Evolutionary conservation across 345 rosid species (phyloP), one percentile per base, ranked within the genome.

Genomic region (Hibiscus trionum): DNA sequence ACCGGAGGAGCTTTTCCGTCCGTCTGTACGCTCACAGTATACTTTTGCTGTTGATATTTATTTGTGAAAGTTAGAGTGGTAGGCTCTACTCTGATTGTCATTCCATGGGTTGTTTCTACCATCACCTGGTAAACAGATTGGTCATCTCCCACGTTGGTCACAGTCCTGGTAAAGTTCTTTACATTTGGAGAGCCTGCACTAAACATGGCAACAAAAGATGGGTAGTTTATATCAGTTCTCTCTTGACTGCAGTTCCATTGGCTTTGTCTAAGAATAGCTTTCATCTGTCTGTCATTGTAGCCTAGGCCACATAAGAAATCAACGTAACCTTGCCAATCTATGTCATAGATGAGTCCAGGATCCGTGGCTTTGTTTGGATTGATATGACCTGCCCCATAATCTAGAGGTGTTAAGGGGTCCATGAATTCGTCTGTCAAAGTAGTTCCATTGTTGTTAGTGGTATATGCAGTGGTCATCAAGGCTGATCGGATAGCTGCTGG

Each of bases 381-480:
- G 12, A 81, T 31, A 39, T 82, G 88, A 10, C 89, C 89, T 16
- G 88, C 78, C 7, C 88, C 84, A 3, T 75, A 86, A 61, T 84
- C 69, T 11, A 83, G 59, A 70, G 91, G 91, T 3, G 87, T 85
- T 35, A 77, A 81, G 0, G 79, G 62, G 11, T 1, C 0, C 61
- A 9, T 26, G 17, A 0, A 0, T 68, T 82, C 75, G 66, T 80
- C 72, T 73, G 29, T 77, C 69, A 84, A 15, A n/a, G 56, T 8
- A 1, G 59, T 39, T 31, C 77, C 75, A 1, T 74, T 77, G 77
- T 77, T 80, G 52, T 85, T 76, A 1, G 46, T 29, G 64, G 57
- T 74, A 61, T 81, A 72, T 6, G 90, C 88, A n/a, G 90, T 84
- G 15, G 93, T 83, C 80, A 85, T 82, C 58, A 88, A 77, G 1